phyloP scores from a whole-genome alignment of 768 basidiomycete species.

The Leccinum pellstonianum region DNA sequence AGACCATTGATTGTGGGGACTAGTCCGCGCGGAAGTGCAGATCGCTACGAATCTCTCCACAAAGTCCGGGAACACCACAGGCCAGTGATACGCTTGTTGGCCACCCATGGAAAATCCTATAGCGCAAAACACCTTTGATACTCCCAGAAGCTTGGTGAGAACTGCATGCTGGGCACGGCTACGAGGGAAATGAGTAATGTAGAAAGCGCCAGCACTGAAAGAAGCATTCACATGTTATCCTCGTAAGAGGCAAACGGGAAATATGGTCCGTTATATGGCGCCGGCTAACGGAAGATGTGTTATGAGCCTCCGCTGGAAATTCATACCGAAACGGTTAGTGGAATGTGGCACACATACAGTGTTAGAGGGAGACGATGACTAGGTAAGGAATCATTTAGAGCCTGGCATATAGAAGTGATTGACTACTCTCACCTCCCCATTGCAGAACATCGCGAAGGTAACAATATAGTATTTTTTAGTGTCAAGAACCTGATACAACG shows the following conservation, averaged over 20 bases:
- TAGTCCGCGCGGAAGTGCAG: conserved; percentile 57
- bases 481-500: conserved; percentile 42
- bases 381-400: background rate
- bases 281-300: conserved; percentile 35
- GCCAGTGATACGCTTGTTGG: conserved; percentile 59
- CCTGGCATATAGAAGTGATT: background rate
- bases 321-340: background rate
- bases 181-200: background rate
- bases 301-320: background rate
- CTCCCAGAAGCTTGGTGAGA: conserved; percentile 34
- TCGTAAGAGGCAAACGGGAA: conserved; percentile 56
- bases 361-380: conserved; percentile 66
- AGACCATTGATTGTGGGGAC: conserved; percentile 55
- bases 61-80: conserved; percentile 55
- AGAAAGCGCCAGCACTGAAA: background rate
- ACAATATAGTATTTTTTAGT: conserved; percentile 52
- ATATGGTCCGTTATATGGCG: conserved; percentile 59
- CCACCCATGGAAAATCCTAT: conserved; percentile 64
- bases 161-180: conserved; percentile 58
- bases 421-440: conserved; percentile 48
- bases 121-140: conserved; percentile 19
- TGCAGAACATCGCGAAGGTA: conserved; percentile 57
- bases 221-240: conserved; percentile 49
- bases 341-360: conserved; percentile 25
- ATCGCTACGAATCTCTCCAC: conserved; percentile 46